Evolutionary conservation across 176 grass and related monocot species (phyloP), one percentile per base, ranked within the genome.

Genomic region (Chrysopogon serrulatus): DNA sequence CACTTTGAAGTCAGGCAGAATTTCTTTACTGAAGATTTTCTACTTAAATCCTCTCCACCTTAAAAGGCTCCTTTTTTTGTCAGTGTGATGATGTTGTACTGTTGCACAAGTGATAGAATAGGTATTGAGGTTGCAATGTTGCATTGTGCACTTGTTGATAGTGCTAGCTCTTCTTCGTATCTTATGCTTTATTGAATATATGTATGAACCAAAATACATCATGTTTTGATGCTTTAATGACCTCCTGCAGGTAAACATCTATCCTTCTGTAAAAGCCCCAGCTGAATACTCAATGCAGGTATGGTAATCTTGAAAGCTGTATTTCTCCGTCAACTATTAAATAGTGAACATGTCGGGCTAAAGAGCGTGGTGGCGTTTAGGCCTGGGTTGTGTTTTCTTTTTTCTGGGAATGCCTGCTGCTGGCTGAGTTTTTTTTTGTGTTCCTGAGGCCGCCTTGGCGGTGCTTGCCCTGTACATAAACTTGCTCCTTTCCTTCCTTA

Each of bases 231-330:
- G 44, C 9, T 44, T 71, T 45, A 68, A 34, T 2, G 15, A 17
- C 17, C 81, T 84, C 67, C 23, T 86, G 82, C 92, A 94, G 92
- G 85, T 92, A 77, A 92, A 66, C 44, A 80, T 90, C 62, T 94
- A 94, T 71, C 92, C 92, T 61, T 84, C 90, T 88, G 68, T 88
- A 21, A 94, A 92, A 92, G 92, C 92, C 35, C 90, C 92, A 54
- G 74, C 87, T 27, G 92, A 94, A 79, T 91, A 90, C 74, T 86
- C 87, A 43, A 86, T 94, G 90, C 92, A 94, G 92, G 92, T 94
- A 79, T 15, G 1, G 13, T 68, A 9, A 69, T 69, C 69, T 21
- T 23, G 49, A 4, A 35, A 65, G 15, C 18, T 71, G 18, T 26
- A 76, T 37, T 67, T 19, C 66, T 91, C 42, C 67, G 24, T 82